Evolutionary conservation across 352 stramenopile genomes (phyloP).

Genomic region (Globisporangium orthogonon): DNA sequence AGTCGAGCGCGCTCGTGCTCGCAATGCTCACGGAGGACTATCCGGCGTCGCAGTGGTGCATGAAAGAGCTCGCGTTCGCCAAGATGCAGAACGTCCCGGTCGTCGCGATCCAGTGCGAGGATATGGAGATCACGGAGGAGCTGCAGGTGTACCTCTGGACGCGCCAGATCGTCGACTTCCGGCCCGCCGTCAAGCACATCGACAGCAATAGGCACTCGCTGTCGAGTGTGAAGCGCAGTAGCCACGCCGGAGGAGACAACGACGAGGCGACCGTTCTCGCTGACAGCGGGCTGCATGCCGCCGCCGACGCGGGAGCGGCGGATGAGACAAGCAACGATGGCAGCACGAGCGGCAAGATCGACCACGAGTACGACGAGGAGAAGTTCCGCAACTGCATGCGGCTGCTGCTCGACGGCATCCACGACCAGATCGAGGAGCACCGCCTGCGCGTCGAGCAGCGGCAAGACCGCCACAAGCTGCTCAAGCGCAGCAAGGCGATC

Average conservation of each 20-base stretch:
- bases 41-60: conserved; percentile 73
- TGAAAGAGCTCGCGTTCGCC: conserved; percentile 83
- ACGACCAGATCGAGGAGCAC: conserved; percentile 80
- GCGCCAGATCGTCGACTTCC: conserved; percentile 78
- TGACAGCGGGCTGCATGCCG: not conserved
- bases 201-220: not conserved
- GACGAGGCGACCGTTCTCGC: not conserved
- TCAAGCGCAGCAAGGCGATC: conserved; percentile 16
- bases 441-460: conserved; percentile 39
- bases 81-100: conserved; percentile 83
- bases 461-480: conserved; percentile 23
- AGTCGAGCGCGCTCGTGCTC: conserved; percentile 65
- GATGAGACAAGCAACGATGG: conserved; percentile 6
- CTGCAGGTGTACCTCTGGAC: conserved; percentile 86
- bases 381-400: conserved; percentile 57
- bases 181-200: conserved; percentile 26
- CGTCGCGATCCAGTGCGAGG: conserved; percentile 78
- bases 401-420: conserved; percentile 71
- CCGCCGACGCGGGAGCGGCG: not conserved
- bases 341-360: conserved; percentile 11
- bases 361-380: conserved; percentile 50
- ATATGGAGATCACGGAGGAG: conserved; percentile 79
- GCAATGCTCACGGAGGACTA: conserved; percentile 76
- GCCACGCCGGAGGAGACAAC: conserved; percentile 10
- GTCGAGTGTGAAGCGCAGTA: conserved; percentile 3